Evolutionary conservation across 441 rosid species (phyloP), one percentile per base, ranked within the genome.

Genomic region (Populus tomentosa): DNA sequence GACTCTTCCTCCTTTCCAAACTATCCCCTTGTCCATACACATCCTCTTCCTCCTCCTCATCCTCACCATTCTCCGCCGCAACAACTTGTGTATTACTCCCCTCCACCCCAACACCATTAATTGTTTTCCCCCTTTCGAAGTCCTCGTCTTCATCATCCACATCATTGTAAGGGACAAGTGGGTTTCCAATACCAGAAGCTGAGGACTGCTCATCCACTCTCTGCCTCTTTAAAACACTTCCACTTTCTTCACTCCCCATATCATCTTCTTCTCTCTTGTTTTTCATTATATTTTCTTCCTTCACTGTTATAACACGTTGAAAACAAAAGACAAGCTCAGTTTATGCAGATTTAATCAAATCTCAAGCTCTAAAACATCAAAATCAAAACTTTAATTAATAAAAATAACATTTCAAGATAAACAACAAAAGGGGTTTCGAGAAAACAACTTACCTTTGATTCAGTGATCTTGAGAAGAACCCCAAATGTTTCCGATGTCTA

Each of bases 71-170:
- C 35, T 75, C 84, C 24, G 28, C 65, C 24, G 6, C 65, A 62
- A 62, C 14, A 62, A 10, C 65, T 62, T 62, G 28, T 10, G 14
- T 23, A 16, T 74, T 82, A 69, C 73, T 79, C 53, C 67, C 84
- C 59, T 66, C 86, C 30, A 67, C 21, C 23, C 11, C 28, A 11
- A 59, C 71, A 35, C 46, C 46, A n/a, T n/a, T 38, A 9, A 4
- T 24, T 3, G 72, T 23, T 21, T 23, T 23, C 30, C 28, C 32
- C 21, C 84, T 78, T 36, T 82, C 89, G 73, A 82, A 28, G 1
- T 86, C 89, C 13, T 86, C 92, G 11, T 90, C 97, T 7, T 92
- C 97, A 10, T 92, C 97, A 63, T 91, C 95, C 4, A 86, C 87
- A 30, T 89, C 92, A 73, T 87, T 88, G 75, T 94, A 89, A 1